Evolutionary conservation across 2,329 filamentous ascomycete genomes (phyloP).

Genomic region (Aspergillus flavus): DNA sequence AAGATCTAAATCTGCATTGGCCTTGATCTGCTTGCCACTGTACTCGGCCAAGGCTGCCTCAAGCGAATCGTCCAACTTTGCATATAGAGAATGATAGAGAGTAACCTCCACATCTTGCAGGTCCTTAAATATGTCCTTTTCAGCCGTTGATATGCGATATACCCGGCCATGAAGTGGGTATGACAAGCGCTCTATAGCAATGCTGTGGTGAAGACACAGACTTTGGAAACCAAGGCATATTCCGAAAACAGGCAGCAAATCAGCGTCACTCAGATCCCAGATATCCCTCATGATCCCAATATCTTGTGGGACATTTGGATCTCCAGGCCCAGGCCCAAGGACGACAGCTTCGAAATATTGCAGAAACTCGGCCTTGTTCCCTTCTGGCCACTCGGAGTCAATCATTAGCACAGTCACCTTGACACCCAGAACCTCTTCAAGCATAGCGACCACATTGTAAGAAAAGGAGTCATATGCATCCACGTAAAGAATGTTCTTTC

Average conservation of each 20-base stretch:
- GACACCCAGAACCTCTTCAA: constrained; percentile 69
- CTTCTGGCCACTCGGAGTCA: constrained; percentile 53
- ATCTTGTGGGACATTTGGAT: constrained; percentile 71
- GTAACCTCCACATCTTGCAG: constrained; percentile 68
- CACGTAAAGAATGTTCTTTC: constrained; percentile 72
- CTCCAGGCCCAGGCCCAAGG: constrained; percentile 86
- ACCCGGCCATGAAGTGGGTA: constrained; percentile 83
- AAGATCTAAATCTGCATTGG: constrained; percentile 45
- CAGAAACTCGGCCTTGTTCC: constrained; percentile 52
- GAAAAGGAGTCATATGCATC: constrained; percentile 98
- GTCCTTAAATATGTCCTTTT: constrained; percentile 65
- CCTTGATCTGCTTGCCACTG: too few species aligned
- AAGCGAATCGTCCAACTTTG: constrained; percentile 41
- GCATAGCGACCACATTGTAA: constrained; percentile 86
- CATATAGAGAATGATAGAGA: constrained; percentile 71
- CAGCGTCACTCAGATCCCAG: constrained; percentile 65
- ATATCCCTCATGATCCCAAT: constrained; percentile 79
- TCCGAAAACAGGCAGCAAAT: constrained; percentile 76
- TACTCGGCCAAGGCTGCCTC: background rate
- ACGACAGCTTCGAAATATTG: constrained; percentile 79
- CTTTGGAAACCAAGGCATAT: constrained; percentile 91
- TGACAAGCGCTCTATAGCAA: constrained; percentile 65
- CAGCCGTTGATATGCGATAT: constrained; percentile 63
- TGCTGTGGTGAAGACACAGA: constrained; percentile 69
- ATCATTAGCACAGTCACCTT: constrained; percentile 73